Percentiles rank a stretch among this genome's conserved stretches.
Conservation (phyloP, 2,329 filamentous ascomycete genomes). For the Colletotrichum theobromicola region DNA sequence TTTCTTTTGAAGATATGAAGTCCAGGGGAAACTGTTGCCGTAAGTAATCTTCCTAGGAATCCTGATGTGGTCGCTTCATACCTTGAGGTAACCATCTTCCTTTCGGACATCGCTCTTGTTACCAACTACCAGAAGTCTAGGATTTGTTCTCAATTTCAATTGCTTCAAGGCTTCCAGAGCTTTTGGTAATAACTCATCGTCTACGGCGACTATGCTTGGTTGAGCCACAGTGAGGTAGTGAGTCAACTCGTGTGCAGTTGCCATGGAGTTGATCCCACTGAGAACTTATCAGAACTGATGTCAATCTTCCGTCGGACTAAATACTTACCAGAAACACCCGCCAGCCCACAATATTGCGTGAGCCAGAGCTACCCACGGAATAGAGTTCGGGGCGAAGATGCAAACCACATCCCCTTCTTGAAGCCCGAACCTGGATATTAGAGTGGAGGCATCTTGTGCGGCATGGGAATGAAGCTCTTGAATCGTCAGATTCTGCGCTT, state of each 20-base stretch:
- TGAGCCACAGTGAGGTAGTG: constrained; percentile 26
- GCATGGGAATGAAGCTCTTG: not conserved
- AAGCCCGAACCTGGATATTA: not conserved
- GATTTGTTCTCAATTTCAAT: not conserved
- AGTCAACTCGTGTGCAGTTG: constrained; percentile 26
- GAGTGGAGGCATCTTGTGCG: not conserved
- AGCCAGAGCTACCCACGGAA: constrained; percentile 24
- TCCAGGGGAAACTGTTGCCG: not conserved
- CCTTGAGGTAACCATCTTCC: not conserved
- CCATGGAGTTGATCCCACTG: constrained; percentile 27
- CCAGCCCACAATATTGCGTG: constrained; percentile 28
- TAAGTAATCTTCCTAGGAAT: not conserved
- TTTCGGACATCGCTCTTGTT: not conserved
- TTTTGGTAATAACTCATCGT: constrained; percentile 6
- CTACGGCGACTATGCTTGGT: constrained; percentile 24
- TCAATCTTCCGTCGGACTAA: too few relatives aligned
- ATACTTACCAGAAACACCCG: constrained; percentile 14
- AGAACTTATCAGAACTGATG: not conserved
- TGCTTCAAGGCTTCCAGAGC: constrained; percentile 15
- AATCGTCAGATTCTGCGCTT: not conserved
- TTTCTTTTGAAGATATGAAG: not conserved
- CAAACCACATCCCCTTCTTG: constrained; percentile 24
- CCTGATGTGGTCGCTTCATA: not conserved
- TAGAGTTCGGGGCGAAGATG: constrained; percentile 26
- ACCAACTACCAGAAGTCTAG: not conserved